These are phyloP conservation scores for Actinomucor elegans DNA, from an alignment of 371 early-diverging fungal species.

Conservation along the genomic window DNA sequence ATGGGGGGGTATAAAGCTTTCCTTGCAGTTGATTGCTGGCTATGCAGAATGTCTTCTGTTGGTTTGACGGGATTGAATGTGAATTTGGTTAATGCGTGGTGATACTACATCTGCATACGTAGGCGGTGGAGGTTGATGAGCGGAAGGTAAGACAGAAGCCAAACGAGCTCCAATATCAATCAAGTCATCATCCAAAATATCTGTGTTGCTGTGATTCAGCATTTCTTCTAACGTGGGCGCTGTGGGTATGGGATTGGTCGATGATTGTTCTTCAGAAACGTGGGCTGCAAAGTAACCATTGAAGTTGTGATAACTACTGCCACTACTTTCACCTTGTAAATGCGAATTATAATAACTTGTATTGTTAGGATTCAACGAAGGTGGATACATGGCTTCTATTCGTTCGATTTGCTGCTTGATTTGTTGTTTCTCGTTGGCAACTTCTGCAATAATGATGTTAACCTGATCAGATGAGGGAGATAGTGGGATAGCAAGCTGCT, in stretches of 20 bases:
- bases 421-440: not conserved
- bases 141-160: not conserved
- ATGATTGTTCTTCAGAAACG: too few species aligned
- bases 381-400: too few species aligned
- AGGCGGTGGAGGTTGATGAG: not conserved
- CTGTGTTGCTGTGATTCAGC: too few species aligned
- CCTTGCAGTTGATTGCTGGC: too few species aligned
- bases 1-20: too few species aligned
- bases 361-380: too few species aligned
- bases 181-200: not conserved
- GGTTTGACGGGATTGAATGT: not conserved
- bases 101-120: conserved; percentile 8
- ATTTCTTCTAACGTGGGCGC: conserved; percentile 5
- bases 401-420: too few species aligned
- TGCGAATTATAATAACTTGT: too few species aligned
- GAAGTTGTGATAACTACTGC: not conserved
- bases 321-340: not conserved
- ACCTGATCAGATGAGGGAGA: not conserved
- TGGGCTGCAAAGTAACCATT: not conserved
- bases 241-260: not conserved
- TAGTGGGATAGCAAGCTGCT: not conserved
- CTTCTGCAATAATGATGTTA: not conserved
- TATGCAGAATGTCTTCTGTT: not conserved
- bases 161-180: not conserved
- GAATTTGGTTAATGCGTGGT: not conserved